These are phyloP conservation scores for Chaetoceros tenuissimus DNA, from an alignment of 108 stramenopile genomes.

Conservation along the genomic window DNA sequence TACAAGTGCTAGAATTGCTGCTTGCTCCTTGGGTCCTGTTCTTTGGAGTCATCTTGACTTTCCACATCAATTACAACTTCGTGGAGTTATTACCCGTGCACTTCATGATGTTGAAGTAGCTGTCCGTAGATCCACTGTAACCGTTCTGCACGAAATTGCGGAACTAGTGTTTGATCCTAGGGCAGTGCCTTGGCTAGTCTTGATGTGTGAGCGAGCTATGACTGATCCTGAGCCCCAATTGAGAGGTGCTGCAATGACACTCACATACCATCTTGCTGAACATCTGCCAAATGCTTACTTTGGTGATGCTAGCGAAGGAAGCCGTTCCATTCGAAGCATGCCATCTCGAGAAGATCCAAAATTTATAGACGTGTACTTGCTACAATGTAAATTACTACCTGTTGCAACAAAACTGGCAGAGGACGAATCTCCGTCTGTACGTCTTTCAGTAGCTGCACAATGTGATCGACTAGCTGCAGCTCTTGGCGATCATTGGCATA, in stretches of 20 bases:
- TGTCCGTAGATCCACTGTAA: constrained; percentile 80
- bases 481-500: constrained; percentile 84
- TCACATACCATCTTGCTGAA: constrained; percentile 85
- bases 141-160: constrained; percentile 82
- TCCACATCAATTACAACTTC: constrained; percentile 81
- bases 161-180: constrained; percentile 77
- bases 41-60: constrained; percentile 85
- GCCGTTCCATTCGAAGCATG: constrained; percentile 62
- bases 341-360: constrained; percentile 73
- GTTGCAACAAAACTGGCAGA: constrained; percentile 83
- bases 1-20: constrained; percentile 71
- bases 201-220: constrained; percentile 90
- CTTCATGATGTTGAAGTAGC: constrained; percentile 83
- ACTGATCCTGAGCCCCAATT: constrained; percentile 86
- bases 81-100: constrained; percentile 84
- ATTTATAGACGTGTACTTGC: constrained; percentile 81
- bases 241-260: constrained; percentile 80
- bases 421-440: constrained; percentile 69
- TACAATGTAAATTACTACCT: constrained; percentile 84
- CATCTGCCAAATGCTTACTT: constrained; percentile 86
- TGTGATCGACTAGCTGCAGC: constrained; percentile 79
- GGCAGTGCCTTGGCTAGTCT: constrained; percentile 78
- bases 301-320: constrained; percentile 83
- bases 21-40: constrained; percentile 80
- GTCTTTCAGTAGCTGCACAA: constrained; percentile 81